These are phyloP conservation scores for Xerophyta viscosa DNA, from an alignment of 106 monocot genomes.

Conservation along the genomic window DNA sequence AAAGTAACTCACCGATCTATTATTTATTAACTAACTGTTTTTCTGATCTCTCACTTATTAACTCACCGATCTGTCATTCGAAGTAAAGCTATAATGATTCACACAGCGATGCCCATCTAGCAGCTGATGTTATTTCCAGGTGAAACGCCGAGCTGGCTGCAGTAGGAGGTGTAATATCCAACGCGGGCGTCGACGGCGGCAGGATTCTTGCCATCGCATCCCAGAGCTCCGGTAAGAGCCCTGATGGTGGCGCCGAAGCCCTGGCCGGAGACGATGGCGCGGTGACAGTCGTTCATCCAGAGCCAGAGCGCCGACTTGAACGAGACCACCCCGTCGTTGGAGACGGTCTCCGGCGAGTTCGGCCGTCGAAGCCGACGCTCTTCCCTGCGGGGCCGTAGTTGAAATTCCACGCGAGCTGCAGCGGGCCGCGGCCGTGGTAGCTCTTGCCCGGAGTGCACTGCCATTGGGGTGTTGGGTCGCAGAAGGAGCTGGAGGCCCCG, in stretches of 20 bases:
- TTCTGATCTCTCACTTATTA: no score
- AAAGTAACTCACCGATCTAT: no score
- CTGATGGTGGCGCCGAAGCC: conserved; percentile 37
- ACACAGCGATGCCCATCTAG: background rate
- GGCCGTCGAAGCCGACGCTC: conserved; percentile 25
- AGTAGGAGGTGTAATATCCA: conserved; percentile 23
- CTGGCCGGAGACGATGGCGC: conserved; percentile 11
- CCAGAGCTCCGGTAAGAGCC: conserved; percentile 22
- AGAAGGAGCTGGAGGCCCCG: conserved; percentile 10
- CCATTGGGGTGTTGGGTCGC: conserved; percentile 6
- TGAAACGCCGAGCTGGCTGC: conserved; percentile 27
- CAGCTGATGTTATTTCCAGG: conserved; percentile 20
- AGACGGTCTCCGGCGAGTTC: conserved; percentile 16
- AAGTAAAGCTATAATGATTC: no score
- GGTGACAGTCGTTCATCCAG: conserved; percentile 20
- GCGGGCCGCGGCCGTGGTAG: conserved; percentile 27
- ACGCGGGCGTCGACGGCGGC: conserved; percentile 8
- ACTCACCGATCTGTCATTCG: no score
- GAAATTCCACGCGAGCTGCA: conserved; percentile 31
- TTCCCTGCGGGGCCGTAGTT: conserved; percentile 24
- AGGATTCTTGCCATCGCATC: conserved; percentile 19
- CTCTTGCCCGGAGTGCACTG: conserved; percentile 9
- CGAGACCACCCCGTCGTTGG: conserved; percentile 12
- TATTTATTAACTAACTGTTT: no score
- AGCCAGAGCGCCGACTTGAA: conserved; percentile 38